These are phyloP conservation scores for Alternaria triticina DNA, from an alignment of 2,329 filamentous ascomycete genomes.

Conservation along the genomic window DNA sequence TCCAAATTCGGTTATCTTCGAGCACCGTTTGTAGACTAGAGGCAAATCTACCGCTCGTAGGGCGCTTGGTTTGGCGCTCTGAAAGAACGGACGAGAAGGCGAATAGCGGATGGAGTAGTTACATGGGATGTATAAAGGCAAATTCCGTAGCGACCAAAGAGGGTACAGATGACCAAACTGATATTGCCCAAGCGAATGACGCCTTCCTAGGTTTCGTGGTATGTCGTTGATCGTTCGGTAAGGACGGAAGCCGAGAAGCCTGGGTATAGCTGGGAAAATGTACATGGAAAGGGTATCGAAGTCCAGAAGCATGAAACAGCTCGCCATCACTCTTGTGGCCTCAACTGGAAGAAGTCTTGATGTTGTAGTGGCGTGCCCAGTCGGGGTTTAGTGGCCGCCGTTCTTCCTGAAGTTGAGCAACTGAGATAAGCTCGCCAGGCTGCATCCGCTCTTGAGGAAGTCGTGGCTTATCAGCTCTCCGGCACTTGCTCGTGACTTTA, in stretches of 20 bases:
- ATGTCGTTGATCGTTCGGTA: not conserved
- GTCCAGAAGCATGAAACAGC: constrained; percentile 22
- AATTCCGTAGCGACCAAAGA: not conserved
- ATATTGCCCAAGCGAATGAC: not conserved
- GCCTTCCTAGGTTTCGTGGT: not conserved
- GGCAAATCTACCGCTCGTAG: not conserved
- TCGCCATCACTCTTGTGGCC: constrained; percentile 1
- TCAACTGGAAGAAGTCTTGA: not conserved
- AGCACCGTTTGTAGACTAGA: not conserved
- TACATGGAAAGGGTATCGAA: constrained; percentile 40
- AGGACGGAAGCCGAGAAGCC: not conserved
- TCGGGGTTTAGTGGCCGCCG: constrained; percentile 54
- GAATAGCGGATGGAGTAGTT: not conserved
- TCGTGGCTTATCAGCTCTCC: constrained; percentile 90
- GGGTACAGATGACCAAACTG: not conserved
- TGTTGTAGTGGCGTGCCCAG: not conserved
- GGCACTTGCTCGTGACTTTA: constrained; percentile 90
- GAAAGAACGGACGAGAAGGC: not conserved
- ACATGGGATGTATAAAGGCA: not conserved
- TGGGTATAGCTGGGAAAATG: constrained; percentile 19
- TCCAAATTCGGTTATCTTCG: not conserved
- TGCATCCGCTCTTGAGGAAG: constrained; percentile 92
- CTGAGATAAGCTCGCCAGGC: constrained; percentile 80
- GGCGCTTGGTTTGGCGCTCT: not conserved
- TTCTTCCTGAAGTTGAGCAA: constrained; percentile 84